Conservation (phyloP, 2,329 filamentous ascomycete genomes). For the Boeremia lycopersici region DNA sequence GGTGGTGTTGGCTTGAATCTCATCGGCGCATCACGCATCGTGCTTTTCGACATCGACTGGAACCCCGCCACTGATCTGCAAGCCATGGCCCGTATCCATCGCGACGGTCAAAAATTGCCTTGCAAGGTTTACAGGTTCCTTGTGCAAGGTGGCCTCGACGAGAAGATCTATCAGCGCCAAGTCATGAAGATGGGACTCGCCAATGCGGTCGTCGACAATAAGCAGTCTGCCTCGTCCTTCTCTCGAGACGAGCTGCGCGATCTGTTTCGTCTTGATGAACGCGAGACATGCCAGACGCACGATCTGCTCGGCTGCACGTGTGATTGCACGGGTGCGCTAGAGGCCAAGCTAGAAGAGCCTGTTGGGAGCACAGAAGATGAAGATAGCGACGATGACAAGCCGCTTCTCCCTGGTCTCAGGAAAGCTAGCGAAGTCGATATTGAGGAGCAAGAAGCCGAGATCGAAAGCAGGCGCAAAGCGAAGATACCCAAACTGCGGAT, state of each 20-base stretch:
- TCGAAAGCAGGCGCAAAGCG: slow-evolving; percentile 45
- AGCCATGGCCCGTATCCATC: slow-evolving; percentile 76
- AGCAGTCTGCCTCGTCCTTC: slow-evolving; percentile 65
- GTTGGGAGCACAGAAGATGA: slow-evolving; percentile 22
- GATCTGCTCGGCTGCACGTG: slow-evolving; percentile 69
- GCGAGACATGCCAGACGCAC: slow-evolving; percentile 68
- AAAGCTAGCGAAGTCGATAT: slow-evolving; percentile 55
- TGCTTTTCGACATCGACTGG: slow-evolving; percentile 78
- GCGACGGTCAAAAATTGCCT: slow-evolving; percentile 71
- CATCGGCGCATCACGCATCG: slow-evolving; percentile 70
- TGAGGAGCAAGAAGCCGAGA: slow-evolving; percentile 51
- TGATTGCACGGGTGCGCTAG: slow-evolving; percentile 57
- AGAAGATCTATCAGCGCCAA: slow-evolving; percentile 77
- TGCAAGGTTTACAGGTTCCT: slow-evolving; percentile 74
- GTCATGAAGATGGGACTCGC: slow-evolving; percentile 73
- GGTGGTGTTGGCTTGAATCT: slow-evolving; percentile 74
- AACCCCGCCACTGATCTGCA: slow-evolving; percentile 76
- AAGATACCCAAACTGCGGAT: slow-evolving; percentile 54
- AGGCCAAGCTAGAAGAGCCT: slow-evolving; percentile 19
- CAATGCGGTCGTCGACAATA: slow-evolving; percentile 73
- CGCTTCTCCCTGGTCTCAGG: slow-evolving; percentile 35
- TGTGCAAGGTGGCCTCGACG: slow-evolving; percentile 71
- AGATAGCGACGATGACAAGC: slow-evolving; percentile 35
- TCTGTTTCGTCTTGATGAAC: slow-evolving; percentile 69
- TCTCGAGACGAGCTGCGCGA: slow-evolving; percentile 69